phyloP scores from a whole-genome alignment of 208 protist species.

The Trypanosoma congolense region DNA sequence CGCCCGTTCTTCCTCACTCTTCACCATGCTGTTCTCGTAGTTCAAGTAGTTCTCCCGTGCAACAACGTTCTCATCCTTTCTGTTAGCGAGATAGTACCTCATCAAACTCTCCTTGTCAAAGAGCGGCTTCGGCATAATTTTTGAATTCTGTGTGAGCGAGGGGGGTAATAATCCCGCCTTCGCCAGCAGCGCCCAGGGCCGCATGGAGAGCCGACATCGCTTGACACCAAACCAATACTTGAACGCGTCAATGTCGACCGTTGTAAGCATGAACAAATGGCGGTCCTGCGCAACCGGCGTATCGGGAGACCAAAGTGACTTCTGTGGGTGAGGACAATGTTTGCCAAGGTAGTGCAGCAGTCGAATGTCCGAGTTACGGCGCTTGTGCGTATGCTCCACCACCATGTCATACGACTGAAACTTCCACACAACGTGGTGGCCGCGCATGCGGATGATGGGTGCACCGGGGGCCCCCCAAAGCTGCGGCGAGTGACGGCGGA shows the following conservation, averaged over 20 bases:
- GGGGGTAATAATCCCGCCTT: constrained; percentile 84
- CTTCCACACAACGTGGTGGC: constrained; percentile 83
- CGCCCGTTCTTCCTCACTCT: constrained; percentile 66
- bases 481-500: constrained; percentile 54
- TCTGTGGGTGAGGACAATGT: constrained; percentile 89
- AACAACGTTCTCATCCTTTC: constrained; percentile 53
- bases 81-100: constrained; percentile 84
- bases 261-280: constrained; percentile 90
- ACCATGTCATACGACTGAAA: constrained; percentile 86
- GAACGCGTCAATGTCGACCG: constrained; percentile 87
- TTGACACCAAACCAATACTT: constrained; percentile 92
- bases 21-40: constrained; percentile 85
- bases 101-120: constrained; percentile 90
- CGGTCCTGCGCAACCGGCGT: constrained; percentile 85
- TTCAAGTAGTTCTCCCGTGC: constrained; percentile 76
- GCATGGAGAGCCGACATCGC: constrained; percentile 72
- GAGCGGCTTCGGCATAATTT: constrained; percentile 86
- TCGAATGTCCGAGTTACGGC: constrained; percentile 75
- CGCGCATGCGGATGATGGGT: constrained; percentile 85
- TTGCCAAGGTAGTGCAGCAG: constrained; percentile 89
- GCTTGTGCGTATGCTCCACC: constrained; percentile 84
- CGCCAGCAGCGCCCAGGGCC: constrained; percentile 80
- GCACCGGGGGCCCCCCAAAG: constrained; percentile 83
- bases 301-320: constrained; percentile 90
- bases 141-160: constrained; percentile 77